phyloP scores from a whole-genome alignment of 257 asterid species.

The Gentiana dahurica region DNA sequence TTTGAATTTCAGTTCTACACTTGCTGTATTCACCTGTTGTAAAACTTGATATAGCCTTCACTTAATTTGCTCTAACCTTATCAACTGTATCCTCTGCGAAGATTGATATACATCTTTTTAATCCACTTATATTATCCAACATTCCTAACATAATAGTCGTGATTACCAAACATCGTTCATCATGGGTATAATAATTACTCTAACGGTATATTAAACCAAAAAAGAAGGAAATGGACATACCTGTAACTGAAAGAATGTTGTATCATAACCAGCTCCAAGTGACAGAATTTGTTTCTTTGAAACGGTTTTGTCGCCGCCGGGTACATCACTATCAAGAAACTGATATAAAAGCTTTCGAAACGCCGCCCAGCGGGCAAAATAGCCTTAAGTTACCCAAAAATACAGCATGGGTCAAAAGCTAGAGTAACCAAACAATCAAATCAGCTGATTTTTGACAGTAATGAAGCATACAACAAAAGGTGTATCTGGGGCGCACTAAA shows the following conservation, averaged over 20 bases:
- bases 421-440: slow-evolving; percentile 8
- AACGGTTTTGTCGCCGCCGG: slow-evolving; percentile 25
- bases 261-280: slow-evolving; percentile 96
- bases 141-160: no score
- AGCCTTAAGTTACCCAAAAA: slow-evolving; percentile 37
- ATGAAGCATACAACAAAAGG: not conserved
- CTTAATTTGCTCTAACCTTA: no score
- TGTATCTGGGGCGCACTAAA: no score
- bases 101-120: no score
- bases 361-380: slow-evolving; percentile 91
- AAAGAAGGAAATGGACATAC: slow-evolving; percentile 27
- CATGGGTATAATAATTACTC: no score
- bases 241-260: slow-evolving; percentile 86
- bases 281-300: slow-evolving; percentile 77
- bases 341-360: slow-evolving; percentile 66
- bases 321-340: slow-evolving; percentile 52
- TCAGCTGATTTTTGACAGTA: not conserved
- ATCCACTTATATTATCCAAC: no score
- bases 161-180: no score
- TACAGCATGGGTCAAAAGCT: not conserved
- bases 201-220: not conserved
- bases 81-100: no score
- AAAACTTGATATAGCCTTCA: no score
- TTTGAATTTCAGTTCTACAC: no score
- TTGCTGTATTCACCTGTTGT: no score